Evolutionary conservation across 176 grass and related monocot species (phyloP), one percentile per base, ranked within the genome.

Genomic region (Pharus latifolius): DNA sequence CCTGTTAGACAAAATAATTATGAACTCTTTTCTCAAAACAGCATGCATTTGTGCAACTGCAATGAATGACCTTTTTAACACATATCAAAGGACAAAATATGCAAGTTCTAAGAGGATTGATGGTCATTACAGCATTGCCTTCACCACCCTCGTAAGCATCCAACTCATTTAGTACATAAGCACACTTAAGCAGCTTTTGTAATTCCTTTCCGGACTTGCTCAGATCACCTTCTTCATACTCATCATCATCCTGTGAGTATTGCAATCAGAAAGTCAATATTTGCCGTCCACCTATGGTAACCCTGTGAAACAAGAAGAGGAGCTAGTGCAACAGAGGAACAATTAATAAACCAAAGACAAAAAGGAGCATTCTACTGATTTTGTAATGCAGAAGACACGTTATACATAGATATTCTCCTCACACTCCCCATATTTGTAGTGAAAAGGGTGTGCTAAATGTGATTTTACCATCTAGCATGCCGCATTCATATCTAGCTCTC

Each of bases 131-230:
- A 35, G 80, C 75, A 35, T 81, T 77, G 41, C 83, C 82, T 38
- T 92, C 85, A 1, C 85, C 41, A 0, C 90, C 83, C 1, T 86
- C 86, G 1, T 87, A 77, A 48, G 65, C 74, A 25, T 78, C 89
- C 16, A 84, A 91, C 52, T 88, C 87, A 69, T 83, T 85, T 60
- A 88, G 58, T 49, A 84, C 81, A 56, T 78, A 74, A 55, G 81
- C 75, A 68, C 67, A 73, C 29, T 75, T 63, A 24, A 98, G 87
- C 69, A 98, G 78, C 38, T 81, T 93, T 44, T 93, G 90, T 67
- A 98, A 80, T 49, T 98, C 94, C 84, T 93, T 89, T 37, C 94
- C 87, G 0, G 94, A 98, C 46, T 85, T 93, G 71, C 94, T 98
- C 51, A 91, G 55, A 18, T 62, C 53, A 23, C 78, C 87, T 83